A percentile compares a stretch with the other conserved stretches of the same genome.
phyloP scores from a whole-genome alignment of 768 basidiomycete species.

The Naganishia friedmannii region DNA sequence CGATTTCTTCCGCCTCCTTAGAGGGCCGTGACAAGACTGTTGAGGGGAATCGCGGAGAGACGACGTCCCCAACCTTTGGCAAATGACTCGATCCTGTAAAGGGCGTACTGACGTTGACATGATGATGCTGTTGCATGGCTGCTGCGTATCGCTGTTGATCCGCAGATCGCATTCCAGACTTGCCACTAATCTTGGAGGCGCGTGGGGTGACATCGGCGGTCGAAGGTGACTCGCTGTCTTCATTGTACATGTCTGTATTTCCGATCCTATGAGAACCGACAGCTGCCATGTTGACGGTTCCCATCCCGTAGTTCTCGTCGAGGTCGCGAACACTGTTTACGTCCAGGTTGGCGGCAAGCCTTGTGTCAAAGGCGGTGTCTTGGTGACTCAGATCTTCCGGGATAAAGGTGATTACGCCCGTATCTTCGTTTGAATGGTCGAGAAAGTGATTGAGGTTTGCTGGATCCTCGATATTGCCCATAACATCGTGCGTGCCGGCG shows the following conservation, averaged over 20 bases:
- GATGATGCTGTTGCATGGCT: constrained; percentile 27
- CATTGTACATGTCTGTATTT: not conserved
- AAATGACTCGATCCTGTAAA: not conserved
- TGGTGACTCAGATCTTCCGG: not conserved
- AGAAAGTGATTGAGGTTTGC: not conserved
- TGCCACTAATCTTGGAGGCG: constrained; percentile 3
- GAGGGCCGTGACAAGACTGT: not conserved
- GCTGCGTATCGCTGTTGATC: constrained; percentile 28
- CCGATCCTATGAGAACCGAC: not conserved
- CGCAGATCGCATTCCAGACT: constrained; percentile 3
- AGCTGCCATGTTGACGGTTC: constrained; percentile 1
- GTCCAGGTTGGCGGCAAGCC: constrained; percentile 1
- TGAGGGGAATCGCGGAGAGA: not conserved
- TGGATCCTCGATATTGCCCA: not conserved
- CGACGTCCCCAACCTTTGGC: not conserved
- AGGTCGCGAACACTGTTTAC: not conserved
- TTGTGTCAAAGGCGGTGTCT: not conserved
- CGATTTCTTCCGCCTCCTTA: not conserved
- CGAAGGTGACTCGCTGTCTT: not conserved
- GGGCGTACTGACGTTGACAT: constrained; percentile 16
- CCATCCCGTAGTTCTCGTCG: not conserved
- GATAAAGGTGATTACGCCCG: constrained; percentile 20
- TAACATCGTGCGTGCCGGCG: not conserved
- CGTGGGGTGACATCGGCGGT: constrained; percentile 6
- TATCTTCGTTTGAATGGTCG: not conserved